Evolutionary conservation across 768 basidiomycete genomes (phyloP).

Genomic region (Termitomyces sp.): DNA sequence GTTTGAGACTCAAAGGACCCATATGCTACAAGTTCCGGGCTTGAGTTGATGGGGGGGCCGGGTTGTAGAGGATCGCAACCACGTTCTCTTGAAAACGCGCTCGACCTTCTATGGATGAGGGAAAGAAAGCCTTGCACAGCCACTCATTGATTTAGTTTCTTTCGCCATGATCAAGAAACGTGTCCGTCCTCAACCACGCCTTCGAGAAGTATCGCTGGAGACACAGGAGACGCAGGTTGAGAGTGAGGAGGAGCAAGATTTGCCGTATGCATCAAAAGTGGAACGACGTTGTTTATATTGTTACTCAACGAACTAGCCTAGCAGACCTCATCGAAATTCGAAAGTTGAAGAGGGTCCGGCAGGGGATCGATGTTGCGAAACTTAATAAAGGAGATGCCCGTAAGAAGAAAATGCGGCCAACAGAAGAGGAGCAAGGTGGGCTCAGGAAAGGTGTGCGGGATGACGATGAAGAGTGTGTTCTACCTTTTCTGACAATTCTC

Average conservation of each 20-base stretch:
- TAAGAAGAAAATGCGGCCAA: conserved; percentile 59
- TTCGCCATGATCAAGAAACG: conserved; percentile 68
- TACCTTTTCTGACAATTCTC: background rate
- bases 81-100: background rate
- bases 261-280: conserved; percentile 40
- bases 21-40: background rate
- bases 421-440: conserved; percentile 49
- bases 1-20: background rate
- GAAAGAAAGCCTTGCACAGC: conserved; percentile 11
- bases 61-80: background rate
- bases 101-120: background rate
- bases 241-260: conserved; percentile 38
- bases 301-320: conserved; percentile 38
- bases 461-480: conserved; percentile 61
- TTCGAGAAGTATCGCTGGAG: conserved; percentile 46
- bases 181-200: conserved; percentile 54
- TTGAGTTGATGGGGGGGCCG: background rate
- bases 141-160: conserved; percentile 2
- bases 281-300: background rate
- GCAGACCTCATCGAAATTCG: conserved; percentile 83
- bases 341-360: conserved; percentile 63
- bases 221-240: conserved; percentile 31
- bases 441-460: conserved; percentile 44
- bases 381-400: conserved; percentile 80
- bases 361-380: conserved; percentile 83